Base-by-base conservation (phyloP, 495 filamentous ascomycete species). In the Clohesyomyces aquaticus region DNA sequence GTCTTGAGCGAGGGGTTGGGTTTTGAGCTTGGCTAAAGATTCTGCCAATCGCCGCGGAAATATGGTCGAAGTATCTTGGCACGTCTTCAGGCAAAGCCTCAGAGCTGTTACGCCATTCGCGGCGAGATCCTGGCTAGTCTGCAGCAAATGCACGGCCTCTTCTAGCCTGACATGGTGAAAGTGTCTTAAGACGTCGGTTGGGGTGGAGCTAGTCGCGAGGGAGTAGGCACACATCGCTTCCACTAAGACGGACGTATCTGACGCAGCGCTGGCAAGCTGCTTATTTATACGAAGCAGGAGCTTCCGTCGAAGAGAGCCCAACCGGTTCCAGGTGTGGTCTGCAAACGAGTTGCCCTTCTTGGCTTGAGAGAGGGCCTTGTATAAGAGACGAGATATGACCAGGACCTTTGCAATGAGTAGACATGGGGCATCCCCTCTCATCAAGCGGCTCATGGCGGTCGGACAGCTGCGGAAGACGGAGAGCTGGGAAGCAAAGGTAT, bases 181-280 rank as follows among this genome's bases (percentile, higher is more conserved):
- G 75, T 95, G 87, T 14, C 85, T 78, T 28, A 98, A 77, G 0
- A 90, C 87, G 70, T 97, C 92, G 55, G 85, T 83, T 0, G 90
- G 86, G 0, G 90, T 90, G 9, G 90, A 91, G 67, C 85, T 95
- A 8, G 89, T 94, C 0, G 86, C 85, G 21, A 98, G 78, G 52
- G 88, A 89, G 71, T 91, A 96, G 4, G 93, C 93, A 35, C 84
- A 86, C 72, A 98, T 80, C 12, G 84, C 83, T 69, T 91, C 80
- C 14, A 92, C 78, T 18, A 96, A 80, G 29, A 79, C 79, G 23
- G 81, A 78, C 19, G 72, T 77, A 29, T 79, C 82, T 23, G 72
- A 73, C 56, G 78, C 75, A 26, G 74, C 69, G 53, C 79, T 82
- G 42, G 82, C 81, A 51, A 98, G 75, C 6, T 82, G 81, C 51